Evolutionary conservation across 495 filamentous ascomycete species (phyloP), one percentile per base, ranked within the genome.

Genomic region (Sordaria brevicollis): DNA sequence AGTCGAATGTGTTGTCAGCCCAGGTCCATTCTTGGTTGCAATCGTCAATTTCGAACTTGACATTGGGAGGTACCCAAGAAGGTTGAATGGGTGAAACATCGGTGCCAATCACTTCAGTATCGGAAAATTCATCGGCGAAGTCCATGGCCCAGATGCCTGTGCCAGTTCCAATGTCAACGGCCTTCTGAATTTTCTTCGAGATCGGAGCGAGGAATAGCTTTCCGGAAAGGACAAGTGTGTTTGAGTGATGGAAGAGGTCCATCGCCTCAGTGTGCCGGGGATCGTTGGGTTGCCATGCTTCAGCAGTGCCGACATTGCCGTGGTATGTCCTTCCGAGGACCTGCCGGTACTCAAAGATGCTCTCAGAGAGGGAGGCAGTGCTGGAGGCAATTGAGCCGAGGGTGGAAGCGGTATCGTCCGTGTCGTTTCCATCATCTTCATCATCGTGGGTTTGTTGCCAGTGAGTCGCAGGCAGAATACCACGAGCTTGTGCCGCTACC

Each of bases 51-150:
- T 87, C 83, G 74, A 88, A 89, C 17, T 77, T 74, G 21, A 84
- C 78, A 73, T 86, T 86, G 29, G 81, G 78, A 3, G 85, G 84
- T 13, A 84, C 83, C 81, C 83, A 83, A 25, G 70, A 66, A 0
- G 84, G 82, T 69, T 89, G 86, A 65, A 87, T 87, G 0, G 83
- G 81, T 9, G 83, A 87, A 36, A 92, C 81, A 72, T 92, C 90
- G 17, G 88, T 87, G 10, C 89, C 90, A 37, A 87, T 76, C 19
- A 90, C 81, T 19, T 84, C 78, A 13, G 83, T 77, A 21, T 75
- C 29, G 0, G 87, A 87, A 76, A 82, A 84, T 11, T 81, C 74
- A 71, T 90, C 86, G 34, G 76, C 76, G 65, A 78, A 77, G 72
- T 75, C 79, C 57, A 66, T 8, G 6, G 71, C 73, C 73, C 65